These are phyloP conservation scores for Hordeum vulgare DNA, from an alignment of 176 grass and related monocot genomes.

Conservation along the genomic window MorexV3_pseudomolecules_assembly NC_058521.1:561008040-561008539, in stretches of 20 bases:
- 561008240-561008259: not conserved
- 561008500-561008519: not conserved
- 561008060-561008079: not conserved
- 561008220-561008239: not conserved
- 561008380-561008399: not conserved
- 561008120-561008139: not conserved
- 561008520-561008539: not conserved
- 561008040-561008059: not conserved
- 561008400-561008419: not conserved
- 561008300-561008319: no score
- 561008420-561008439: not conserved
- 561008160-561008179: not conserved
- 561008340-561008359: not conserved
- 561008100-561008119: not conserved
- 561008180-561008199: not conserved
- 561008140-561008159: no score
- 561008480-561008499: not conserved
- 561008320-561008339: not conserved
- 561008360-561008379: no score
- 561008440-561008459: not conserved
- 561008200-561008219: not conserved
- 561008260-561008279: not conserved
- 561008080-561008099: not conserved
- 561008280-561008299: not conserved
- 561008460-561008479: conserved; percentile 11